phyloP scores from a whole-genome alignment of 2,329 filamentous ascomycete genomes.

The Scopulariopsis brevicaulis region DNA sequence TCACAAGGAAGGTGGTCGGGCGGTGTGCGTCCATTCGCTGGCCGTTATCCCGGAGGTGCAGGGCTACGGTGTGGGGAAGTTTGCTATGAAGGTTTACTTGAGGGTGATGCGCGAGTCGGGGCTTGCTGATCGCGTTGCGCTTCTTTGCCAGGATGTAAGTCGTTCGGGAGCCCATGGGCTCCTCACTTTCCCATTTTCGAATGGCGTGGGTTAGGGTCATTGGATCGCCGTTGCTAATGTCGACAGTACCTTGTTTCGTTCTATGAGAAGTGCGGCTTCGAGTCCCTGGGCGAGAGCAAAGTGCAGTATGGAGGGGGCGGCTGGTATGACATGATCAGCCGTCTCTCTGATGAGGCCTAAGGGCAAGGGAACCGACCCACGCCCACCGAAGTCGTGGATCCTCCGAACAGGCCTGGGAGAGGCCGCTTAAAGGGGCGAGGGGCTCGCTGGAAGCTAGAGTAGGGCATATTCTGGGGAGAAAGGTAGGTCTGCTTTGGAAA shows the following conservation, averaged over 20 bases:
- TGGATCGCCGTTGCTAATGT: not conserved
- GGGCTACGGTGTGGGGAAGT: slow-evolving; percentile 59
- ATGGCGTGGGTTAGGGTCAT: not conserved
- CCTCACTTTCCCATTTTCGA: not conserved
- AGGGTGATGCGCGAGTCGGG: slow-evolving; percentile 62
- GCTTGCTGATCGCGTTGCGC: slow-evolving; percentile 59
- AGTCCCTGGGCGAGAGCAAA: slow-evolving; percentile 54
- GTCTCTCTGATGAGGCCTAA: not conserved
- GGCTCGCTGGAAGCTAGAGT: no score
- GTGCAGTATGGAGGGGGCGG: slow-evolving; percentile 66
- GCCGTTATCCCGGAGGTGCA: slow-evolving; percentile 70
- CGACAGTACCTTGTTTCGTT: slow-evolving; percentile 54
- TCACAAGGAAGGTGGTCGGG: slow-evolving; percentile 62
- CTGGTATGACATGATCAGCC: slow-evolving; percentile 70
- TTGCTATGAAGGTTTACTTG: slow-evolving; percentile 65
- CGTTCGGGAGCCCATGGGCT: not conserved
- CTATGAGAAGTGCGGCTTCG: slow-evolving; percentile 68
- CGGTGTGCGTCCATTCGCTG: slow-evolving; percentile 72
- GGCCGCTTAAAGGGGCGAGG: no score
- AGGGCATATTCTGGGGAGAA: no score
- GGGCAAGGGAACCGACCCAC: not conserved
- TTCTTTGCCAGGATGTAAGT: slow-evolving; percentile 63
- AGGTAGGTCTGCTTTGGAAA: no score
- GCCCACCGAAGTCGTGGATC: not conserved
- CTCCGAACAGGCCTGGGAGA: not conserved